Evolutionary conservation across 345 rosid species (phyloP), one percentile per base, ranked within the genome.

Genomic region (Iberis pinnata): DNA sequence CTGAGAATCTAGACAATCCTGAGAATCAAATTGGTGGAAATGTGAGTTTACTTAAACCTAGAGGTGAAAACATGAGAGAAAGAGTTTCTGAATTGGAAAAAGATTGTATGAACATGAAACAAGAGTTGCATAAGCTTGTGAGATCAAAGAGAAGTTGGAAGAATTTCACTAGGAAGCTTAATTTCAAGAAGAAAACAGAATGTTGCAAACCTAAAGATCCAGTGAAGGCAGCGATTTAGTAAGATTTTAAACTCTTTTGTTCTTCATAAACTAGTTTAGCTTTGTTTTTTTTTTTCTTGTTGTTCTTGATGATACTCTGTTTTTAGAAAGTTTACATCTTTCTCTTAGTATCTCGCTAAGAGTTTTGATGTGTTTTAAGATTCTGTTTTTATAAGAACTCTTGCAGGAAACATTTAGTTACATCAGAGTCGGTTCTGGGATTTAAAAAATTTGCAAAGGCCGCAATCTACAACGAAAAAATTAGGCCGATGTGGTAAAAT

Each of bases 61-160:
- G 68, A 35, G 64, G 72, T 33, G 42, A 63, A 66, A 39, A 67
- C 55, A 31, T 82, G 78, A 85, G 67, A 67, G 80, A 73, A 12
- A 63, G 83, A 10, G 80, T 85, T 59, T 65, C 55, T 1, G 95
- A 82, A 64, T 78, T 84, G 6, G 84, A 84, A 31, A 84, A 80
- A 48, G 86, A 84, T 64, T 84, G 84, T 61, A 42, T 60, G 67
- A 69, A 50, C 70, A 80, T 82, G 81, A 85, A 82, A 61, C 73
- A 78, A 20, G 87, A 77, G 53, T 73, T 85, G 22, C 78, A 80
- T 42, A 82, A 85, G 69, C 55, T 80, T 20, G 75, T 61, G 57
- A 75, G 70, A 64, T 58, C 79, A 7, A 85, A 74, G 60, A 74
- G 68, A 43, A 68, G 80, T 40, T 85, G 89, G 89, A 80, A 69